A percentile compares a stretch with the other conserved stretches of the same genome.
Conservation (phyloP, 73 alveolate species). For the Paramecium octaurelia region DNA sequence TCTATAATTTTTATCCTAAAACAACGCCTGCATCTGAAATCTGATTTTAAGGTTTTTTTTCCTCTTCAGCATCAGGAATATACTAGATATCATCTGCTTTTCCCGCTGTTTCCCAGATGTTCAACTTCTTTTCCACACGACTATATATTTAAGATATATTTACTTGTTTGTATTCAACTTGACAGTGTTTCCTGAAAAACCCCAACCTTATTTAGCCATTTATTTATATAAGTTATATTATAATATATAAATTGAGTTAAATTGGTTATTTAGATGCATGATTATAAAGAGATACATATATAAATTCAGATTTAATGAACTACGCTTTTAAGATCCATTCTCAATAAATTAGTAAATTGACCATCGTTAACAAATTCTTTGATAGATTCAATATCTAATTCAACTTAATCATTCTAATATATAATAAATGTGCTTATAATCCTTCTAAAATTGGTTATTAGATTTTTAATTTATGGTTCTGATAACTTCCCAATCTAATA, state of each 20-base stretch:
- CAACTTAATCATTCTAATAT: neutral
- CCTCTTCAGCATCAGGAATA: conserved; percentile 53
- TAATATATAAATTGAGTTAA: neutral
- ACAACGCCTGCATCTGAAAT: conserved; percentile 43
- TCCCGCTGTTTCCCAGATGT: conserved; percentile 52
- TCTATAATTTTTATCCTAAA: conserved; percentile 16
- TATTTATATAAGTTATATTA: neutral
- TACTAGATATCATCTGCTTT: conserved; percentile 44
- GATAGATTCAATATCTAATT: neutral
- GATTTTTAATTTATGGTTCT: neutral
- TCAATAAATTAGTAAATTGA: neutral
- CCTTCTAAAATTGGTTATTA: neutral
- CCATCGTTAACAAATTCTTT: neutral
- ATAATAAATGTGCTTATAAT: neutral
- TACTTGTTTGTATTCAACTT: conserved; percentile 13
- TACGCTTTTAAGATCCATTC: neutral
- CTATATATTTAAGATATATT: neutral
- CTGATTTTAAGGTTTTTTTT: conserved; percentile 23
- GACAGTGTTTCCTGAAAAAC: conserved; percentile 28
- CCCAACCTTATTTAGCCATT: conserved; percentile 59
- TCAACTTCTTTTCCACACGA: conserved; percentile 6
- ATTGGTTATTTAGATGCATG: neutral
- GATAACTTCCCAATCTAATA: neutral
- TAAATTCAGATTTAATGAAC: neutral
- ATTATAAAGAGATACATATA: neutral